Conservation (phyloP, 345 rosid genomes). For the Cochlearia excelsa region DNA sequence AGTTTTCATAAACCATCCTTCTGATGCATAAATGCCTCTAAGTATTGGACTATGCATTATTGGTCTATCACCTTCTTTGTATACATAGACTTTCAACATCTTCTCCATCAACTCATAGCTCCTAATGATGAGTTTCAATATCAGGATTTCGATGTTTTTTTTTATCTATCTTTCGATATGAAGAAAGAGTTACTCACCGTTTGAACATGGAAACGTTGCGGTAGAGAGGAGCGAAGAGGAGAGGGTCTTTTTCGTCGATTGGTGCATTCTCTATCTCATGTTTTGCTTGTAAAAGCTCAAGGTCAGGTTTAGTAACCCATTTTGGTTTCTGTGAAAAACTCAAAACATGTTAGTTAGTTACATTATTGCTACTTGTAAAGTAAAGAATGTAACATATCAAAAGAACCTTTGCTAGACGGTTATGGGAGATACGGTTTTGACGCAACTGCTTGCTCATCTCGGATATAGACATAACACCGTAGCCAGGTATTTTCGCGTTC, state of each 20-base stretch:
- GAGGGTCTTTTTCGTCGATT: constrained; percentile 44
- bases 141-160: neutral
- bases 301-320: constrained; percentile 68
- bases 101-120: constrained; percentile 94
- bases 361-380: neutral
- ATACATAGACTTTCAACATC: constrained; percentile 69
- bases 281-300: constrained; percentile 56
- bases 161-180: constrained; percentile 1
- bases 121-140: constrained; percentile 39
- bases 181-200: constrained; percentile 40
- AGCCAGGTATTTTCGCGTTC: constrained; percentile 31
- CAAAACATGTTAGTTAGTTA: constrained; percentile 12
- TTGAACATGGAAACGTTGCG: constrained; percentile 77
- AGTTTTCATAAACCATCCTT: constrained; percentile 97
- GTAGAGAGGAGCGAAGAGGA: constrained; percentile 71
- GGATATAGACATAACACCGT: constrained; percentile 53
- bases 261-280: constrained; percentile 69
- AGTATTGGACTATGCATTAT: constrained; percentile 66
- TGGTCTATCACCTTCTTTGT: constrained; percentile 81
- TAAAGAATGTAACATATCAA: neutral
- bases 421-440: constrained; percentile 46
- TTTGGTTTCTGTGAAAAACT: constrained; percentile 50
- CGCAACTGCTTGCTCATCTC: constrained; percentile 70
- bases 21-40: constrained; percentile 86
- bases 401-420: constrained; percentile 45